These are phyloP conservation scores for Phytopythium sindhum DNA, from an alignment of 352 stramenopile genomes.

Conservation along the genomic window DNA sequence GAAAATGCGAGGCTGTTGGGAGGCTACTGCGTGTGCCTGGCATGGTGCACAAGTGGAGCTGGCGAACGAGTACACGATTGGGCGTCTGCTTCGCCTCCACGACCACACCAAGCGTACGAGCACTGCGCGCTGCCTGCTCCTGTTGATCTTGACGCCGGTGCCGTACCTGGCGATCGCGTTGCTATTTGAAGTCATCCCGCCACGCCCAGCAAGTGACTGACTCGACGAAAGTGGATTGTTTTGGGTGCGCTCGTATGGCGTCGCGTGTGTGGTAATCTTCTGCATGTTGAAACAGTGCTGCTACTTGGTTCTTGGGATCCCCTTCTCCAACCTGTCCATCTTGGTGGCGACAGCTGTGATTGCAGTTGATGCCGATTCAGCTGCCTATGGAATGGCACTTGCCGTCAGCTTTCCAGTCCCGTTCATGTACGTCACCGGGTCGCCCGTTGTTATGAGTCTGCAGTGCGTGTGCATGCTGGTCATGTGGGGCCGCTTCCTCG, in stretches of 20 bases:
- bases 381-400: conserved; percentile 19
- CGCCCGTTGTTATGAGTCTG: conserved; percentile 13
- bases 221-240: conserved; percentile 13
- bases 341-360: conserved; percentile 14
- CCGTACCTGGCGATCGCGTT: neutral
- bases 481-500: conserved; percentile 22
- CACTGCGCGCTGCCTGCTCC: neutral
- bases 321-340: conserved; percentile 14
- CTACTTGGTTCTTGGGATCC: conserved; percentile 11
- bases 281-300: neutral
- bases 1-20: neutral
- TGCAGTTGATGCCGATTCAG: conserved; percentile 23
- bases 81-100: conserved; percentile 3
- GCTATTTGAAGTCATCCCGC: neutral
- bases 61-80: conserved; percentile 10
- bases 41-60: conserved; percentile 13
- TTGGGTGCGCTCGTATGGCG: conserved; percentile 27
- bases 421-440: conserved; percentile 25
- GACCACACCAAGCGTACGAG: neutral
- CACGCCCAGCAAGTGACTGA: neutral
- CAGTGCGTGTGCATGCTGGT: conserved; percentile 16
- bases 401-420: conserved; percentile 38
- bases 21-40: fast-evolving
- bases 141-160: neutral
- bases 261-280: neutral